Evolutionary conservation across 306 rosid species (phyloP), one percentile per base, ranked within the genome.

Genomic region (Delonix regia): DNA sequence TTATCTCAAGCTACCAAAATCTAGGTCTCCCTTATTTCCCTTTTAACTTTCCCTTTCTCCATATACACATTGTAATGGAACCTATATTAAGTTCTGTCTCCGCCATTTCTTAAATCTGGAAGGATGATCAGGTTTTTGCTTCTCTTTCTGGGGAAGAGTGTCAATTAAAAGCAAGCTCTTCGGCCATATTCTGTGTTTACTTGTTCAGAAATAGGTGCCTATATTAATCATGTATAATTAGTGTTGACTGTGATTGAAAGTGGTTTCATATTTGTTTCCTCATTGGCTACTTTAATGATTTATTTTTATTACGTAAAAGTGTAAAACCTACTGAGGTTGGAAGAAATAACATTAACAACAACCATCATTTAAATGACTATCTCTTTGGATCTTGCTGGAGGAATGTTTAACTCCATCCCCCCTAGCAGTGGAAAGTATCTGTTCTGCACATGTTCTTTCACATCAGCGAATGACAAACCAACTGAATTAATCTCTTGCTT

Each of bases 21-120:
- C 25, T 30, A 45, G 39, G 56, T 25, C 25, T 33, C 18, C 39
- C 25, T 27, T 30, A 53, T 64, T 19, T 69, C 33, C 22, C 61
- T 24, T 22, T 44, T 33, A 5, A 42, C 9, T 69, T 67, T 59
- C 16, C 3, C 16, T 48, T 16, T 18, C 16, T 56, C 22, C 27
- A 57, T 80, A 33, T 73, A 60, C 19, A 36, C 55, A n/a, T 44
- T 71, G n/a, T 41, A 5, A 69, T 61, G 70, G 75, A 48, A 75
- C 60, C 72, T 63, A 27, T 55, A 10, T 60, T 33, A 78, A 59
- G 12, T 68, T 79, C 53, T 67, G 18, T 74, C 70, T 74, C 42
- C 16, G 0, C 38, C 15, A 68, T 69, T 59, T 61, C 48, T 48
- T 67, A 28, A 25, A 36, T 44, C 1, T 69, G 47, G 71, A 61